Evolutionary conservation across 768 basidiomycete genomes (phyloP).

Genomic region (Leucocoprinus sp.): DNA sequence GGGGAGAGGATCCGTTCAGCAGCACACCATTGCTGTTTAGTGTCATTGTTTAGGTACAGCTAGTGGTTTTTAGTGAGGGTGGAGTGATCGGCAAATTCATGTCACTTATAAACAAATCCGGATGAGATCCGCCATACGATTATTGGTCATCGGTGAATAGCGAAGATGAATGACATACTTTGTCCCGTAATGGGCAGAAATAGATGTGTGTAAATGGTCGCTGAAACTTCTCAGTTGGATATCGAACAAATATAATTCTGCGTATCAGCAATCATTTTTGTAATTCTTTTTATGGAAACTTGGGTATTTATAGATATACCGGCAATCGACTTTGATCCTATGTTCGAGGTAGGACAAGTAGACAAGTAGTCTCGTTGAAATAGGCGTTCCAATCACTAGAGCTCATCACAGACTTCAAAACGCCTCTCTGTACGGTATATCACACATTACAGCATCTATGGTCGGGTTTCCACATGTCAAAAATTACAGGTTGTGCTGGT

Average conservation of each 20-base stretch:
- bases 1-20: not conserved
- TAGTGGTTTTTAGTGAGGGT: not conserved
- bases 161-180: not conserved
- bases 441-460: not conserved
- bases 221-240: not conserved
- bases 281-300: too few relatives aligned
- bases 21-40: not conserved
- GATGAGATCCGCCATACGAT: constrained; percentile 24
- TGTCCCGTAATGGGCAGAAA: constrained; percentile 2
- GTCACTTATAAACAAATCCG: constrained; percentile 14
- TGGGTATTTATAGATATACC: too few relatives aligned
- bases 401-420: not conserved
- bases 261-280: too few relatives aligned
- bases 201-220: not conserved
- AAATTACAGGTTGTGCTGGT: too few relatives aligned
- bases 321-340: too few relatives aligned
- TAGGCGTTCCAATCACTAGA: too few relatives aligned
- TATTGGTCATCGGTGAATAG: constrained; percentile 13
- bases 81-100: not conserved
- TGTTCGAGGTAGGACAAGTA: too few relatives aligned
- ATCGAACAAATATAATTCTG: too few relatives aligned
- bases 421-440: too few relatives aligned
- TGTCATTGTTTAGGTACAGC: constrained; percentile 8
- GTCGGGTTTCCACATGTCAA: too few relatives aligned
- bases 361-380: too few relatives aligned